These are phyloP conservation scores for Mycena chlorophos DNA, from an alignment of 768 basidiomycete species.

Conservation along the genomic window DNA sequence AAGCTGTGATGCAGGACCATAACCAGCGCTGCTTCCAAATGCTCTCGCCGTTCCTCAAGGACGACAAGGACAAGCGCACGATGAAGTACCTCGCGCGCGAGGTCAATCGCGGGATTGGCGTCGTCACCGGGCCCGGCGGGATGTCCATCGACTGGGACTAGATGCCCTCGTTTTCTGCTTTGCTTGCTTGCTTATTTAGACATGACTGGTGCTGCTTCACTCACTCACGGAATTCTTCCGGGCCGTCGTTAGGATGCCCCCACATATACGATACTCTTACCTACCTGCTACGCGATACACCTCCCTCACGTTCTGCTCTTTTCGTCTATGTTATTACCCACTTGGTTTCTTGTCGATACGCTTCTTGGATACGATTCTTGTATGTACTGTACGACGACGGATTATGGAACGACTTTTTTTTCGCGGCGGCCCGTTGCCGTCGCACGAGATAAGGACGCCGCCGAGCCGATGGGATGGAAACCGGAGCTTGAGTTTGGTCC, in stretches of 20 bases:
- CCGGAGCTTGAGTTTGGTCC: not conserved
- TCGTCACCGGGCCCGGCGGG: constrained; percentile 68
- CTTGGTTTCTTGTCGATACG: not conserved
- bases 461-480: not conserved
- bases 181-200: not conserved
- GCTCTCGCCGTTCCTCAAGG: constrained; percentile 64
- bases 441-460: not conserved
- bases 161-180: not conserved
- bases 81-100: constrained; percentile 79
- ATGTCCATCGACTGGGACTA: constrained; percentile 80
- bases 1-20: constrained; percentile 55
- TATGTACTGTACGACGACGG: not conserved
- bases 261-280: not conserved
- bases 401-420: not conserved
- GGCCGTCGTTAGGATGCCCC: not conserved
- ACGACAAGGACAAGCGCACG: constrained; percentile 84
- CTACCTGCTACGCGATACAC: not conserved
- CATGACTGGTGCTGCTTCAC: not conserved
- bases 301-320: not conserved
- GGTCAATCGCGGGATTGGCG: constrained; percentile 71
- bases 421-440: not conserved
- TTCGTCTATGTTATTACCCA: not conserved
- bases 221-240: constrained; percentile 1
- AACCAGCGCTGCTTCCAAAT: constrained; percentile 70
- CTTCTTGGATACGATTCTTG: not conserved